These are phyloP conservation scores for Omphalea diandra DNA, from an alignment of 441 rosid species.

Conservation along the genomic window DNA sequence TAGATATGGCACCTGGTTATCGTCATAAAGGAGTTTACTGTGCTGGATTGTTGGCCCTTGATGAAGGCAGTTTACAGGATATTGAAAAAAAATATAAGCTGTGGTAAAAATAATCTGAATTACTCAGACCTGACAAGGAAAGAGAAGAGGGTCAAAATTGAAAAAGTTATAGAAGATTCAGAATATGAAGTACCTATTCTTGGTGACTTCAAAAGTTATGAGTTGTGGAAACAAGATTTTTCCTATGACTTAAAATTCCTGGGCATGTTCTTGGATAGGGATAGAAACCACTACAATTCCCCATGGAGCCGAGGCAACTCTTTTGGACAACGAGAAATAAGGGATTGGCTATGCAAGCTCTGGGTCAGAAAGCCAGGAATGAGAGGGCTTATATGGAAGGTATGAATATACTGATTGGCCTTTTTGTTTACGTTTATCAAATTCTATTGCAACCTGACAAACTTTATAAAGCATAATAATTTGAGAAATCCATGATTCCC, in stretches of 20 bases:
- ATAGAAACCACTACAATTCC: constrained; percentile 82
- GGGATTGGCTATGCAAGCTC: constrained; percentile 83
- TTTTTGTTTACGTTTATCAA: constrained; percentile 9
- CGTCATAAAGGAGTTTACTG: constrained; percentile 94
- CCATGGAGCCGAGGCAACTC: constrained; percentile 89
- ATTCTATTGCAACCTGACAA: not conserved
- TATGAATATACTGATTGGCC: constrained; percentile 19
- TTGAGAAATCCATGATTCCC: not conserved
- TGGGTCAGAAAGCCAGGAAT: constrained; percentile 77
- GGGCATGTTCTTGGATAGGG: constrained; percentile 67
- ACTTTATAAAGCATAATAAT: not conserved
- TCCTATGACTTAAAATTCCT: constrained; percentile 70
- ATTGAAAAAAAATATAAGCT: constrained; percentile 31
- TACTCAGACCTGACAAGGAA: constrained; percentile 69
- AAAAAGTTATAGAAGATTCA: constrained; percentile 35
- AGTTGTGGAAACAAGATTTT: constrained; percentile 61
- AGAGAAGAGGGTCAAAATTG: constrained; percentile 67
- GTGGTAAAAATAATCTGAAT: constrained; percentile 40
- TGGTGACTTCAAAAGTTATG: constrained; percentile 40
- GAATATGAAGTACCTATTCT: constrained; percentile 33
- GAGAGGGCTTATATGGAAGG: constrained; percentile 96
- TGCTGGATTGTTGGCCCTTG: constrained; percentile 88
- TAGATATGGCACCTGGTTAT: constrained; percentile 98
- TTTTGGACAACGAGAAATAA: constrained; percentile 95
- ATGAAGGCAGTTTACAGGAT: constrained; percentile 44